These are phyloP conservation scores for Talaromyces sp. DNA, from an alignment of 2,329 filamentous ascomycete genomes.

Conservation along the genomic window DNA sequence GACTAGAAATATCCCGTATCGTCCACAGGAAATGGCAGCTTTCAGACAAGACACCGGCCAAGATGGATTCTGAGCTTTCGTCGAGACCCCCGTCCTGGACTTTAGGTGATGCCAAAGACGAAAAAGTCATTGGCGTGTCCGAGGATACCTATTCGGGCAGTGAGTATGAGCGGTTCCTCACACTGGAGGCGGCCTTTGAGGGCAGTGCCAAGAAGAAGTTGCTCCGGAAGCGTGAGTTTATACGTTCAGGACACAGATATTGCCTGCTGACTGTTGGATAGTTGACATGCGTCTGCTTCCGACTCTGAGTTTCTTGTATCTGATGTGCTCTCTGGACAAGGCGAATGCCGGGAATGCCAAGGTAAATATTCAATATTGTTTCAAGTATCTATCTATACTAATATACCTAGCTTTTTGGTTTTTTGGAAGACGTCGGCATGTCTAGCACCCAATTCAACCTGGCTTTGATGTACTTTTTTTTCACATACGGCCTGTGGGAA, in stretches of 20 bases:
- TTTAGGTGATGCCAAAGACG: background rate
- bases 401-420: conserved; percentile 34
- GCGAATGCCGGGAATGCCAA: conserved; percentile 70
- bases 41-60: background rate
- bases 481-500: conserved; percentile 19
- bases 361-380: conserved; percentile 40
- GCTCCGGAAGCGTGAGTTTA: background rate
- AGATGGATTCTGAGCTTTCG: background rate
- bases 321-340: conserved; percentile 70
- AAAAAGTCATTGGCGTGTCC: background rate
- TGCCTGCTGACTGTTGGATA: background rate
- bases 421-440: conserved; percentile 58
- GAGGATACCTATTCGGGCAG: conserved; percentile 1
- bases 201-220: background rate
- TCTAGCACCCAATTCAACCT: conserved; percentile 63
- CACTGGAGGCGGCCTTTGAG: background rate
- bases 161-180: conserved; percentile 1
- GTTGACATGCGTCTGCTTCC: conserved; percentile 63
- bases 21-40: background rate
- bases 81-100: background rate
- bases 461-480: conserved; percentile 31
- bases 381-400: background rate
- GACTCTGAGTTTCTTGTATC: conserved; percentile 60
- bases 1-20: background rate
- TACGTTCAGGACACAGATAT: background rate